These are phyloP conservation scores for Lolium perenne DNA, from an alignment of 176 grass and related monocot genomes.

Conservation along the genomic window DNA sequence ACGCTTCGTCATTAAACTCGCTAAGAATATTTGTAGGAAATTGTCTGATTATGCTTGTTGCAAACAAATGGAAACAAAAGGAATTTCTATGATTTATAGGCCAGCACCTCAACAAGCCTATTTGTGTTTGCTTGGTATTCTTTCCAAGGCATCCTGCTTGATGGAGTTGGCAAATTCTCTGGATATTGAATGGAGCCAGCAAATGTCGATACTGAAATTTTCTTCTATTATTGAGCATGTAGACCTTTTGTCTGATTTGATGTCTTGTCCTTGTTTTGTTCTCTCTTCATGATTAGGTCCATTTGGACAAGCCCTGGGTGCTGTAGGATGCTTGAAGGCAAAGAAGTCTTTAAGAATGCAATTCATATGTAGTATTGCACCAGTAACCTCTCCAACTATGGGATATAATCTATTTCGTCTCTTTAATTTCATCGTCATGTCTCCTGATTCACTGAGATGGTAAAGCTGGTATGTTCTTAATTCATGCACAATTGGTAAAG, in stretches of 20 bases:
- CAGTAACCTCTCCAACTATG: background rate
- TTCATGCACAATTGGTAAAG: background rate
- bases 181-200: background rate
- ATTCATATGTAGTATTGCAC: slow-evolving; percentile 6
- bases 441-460: background rate
- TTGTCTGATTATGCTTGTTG: background rate
- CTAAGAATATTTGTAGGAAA: background rate
- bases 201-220: slow-evolving; percentile 22
- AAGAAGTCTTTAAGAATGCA: background rate
- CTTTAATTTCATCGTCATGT: background rate
- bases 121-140: background rate
- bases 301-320: slow-evolving; percentile 6
- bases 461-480: slow-evolving; percentile 14
- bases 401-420: background rate
- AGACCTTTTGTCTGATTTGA: slow-evolving; percentile 20
- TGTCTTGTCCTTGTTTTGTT: background rate
- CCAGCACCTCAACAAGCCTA: background rate
- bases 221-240: slow-evolving; percentile 27
- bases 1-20: background rate
- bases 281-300: background rate
- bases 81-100: background rate
- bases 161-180: background rate
- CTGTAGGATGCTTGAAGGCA: slow-evolving; percentile 20
- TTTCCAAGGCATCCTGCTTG: background rate
- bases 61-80: background rate